These are phyloP conservation scores for Cyclostephanos invisitatus DNA, from an alignment of 108 stramenopile species.

Conservation along the genomic window DNA sequence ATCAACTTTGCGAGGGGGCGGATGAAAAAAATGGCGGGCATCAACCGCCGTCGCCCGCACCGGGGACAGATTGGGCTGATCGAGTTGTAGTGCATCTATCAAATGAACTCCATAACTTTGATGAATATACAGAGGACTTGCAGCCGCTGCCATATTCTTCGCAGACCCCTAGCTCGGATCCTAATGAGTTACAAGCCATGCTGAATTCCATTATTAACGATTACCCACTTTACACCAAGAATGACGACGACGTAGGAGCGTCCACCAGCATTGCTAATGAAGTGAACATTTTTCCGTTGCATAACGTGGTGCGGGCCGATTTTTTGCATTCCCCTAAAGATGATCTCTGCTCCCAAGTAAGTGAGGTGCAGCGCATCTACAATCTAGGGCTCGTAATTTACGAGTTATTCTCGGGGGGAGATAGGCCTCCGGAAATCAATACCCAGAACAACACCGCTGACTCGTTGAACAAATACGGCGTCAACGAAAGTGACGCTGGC, in stretches of 20 bases:
- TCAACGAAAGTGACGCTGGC: neutral
- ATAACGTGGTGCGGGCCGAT: neutral
- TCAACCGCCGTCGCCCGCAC: conserved; percentile 6
- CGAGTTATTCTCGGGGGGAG: conserved; percentile 24
- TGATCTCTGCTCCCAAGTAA: neutral
- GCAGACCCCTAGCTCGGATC: neutral
- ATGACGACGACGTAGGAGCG: neutral
- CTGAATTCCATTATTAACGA: neutral
- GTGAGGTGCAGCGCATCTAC: conserved; percentile 17
- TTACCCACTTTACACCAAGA: neutral
- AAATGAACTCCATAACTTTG: neutral
- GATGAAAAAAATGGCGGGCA: neutral
- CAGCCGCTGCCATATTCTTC: conserved; percentile 4
- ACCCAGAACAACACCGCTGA: neutral
- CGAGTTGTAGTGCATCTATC: conserved; percentile 10
- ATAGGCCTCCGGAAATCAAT: neutral
- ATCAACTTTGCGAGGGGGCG: conserved; percentile 4
- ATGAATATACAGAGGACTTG: conserved; percentile 1
- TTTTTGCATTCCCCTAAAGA: neutral
- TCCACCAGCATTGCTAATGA: neutral
- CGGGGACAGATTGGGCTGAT: conserved; percentile 12
- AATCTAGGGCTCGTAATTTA: conserved; percentile 28
- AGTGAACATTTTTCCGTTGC: neutral
- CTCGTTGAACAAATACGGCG: neutral
- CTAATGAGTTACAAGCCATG: neutral